Evolutionary conservation across 352 stramenopile genomes (phyloP).

Genomic region (Phytophthora meadii): DNA sequence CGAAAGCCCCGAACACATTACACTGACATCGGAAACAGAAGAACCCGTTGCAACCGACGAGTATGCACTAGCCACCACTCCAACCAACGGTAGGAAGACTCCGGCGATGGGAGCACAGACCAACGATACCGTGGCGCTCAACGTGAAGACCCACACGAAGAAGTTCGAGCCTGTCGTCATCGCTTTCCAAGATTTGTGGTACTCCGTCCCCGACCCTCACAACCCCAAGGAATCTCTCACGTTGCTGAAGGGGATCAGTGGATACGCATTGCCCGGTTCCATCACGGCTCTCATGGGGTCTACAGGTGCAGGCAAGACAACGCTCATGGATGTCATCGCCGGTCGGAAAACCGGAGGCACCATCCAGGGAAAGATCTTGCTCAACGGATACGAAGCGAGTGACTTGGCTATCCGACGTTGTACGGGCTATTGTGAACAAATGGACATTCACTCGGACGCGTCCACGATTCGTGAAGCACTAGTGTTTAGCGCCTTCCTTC

Average conservation of each 20-base stretch:
- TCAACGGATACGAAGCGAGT: slow-evolving; percentile 45
- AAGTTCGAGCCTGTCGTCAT: slow-evolving; percentile 34
- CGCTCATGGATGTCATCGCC: slow-evolving; percentile 93
- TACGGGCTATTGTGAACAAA: slow-evolving; percentile 19
- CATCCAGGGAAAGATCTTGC: slow-evolving; percentile 62
- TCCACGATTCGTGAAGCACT: slow-evolving; percentile 90
- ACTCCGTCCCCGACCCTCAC: slow-evolving; percentile 39
- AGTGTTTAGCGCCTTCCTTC: slow-evolving; percentile 83
- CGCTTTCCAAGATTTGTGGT: slow-evolving; percentile 47
- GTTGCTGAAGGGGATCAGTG: slow-evolving; percentile 65
- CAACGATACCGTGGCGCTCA: slow-evolving; percentile 8
- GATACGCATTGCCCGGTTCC: slow-evolving; percentile 43
- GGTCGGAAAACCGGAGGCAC: slow-evolving; percentile 87
- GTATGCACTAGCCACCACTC: slow-evolving; percentile 22
- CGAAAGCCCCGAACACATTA: slow-evolving; percentile 23
- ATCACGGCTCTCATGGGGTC: slow-evolving; percentile 67
- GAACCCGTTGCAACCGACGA: slow-evolving; percentile 10
- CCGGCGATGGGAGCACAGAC: neutral
- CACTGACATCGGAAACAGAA: neutral
- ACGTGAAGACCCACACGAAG: slow-evolving; percentile 10
- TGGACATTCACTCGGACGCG: slow-evolving; percentile 17
- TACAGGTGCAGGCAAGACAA: slow-evolving; percentile 87
- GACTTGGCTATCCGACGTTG: slow-evolving; percentile 39
- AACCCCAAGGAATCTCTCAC: slow-evolving; percentile 57
- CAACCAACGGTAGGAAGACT: slow-evolving; percentile 16